phyloP scores from a whole-genome alignment of 164 flowering plant genomes.

The Vitis riparia region DNA sequence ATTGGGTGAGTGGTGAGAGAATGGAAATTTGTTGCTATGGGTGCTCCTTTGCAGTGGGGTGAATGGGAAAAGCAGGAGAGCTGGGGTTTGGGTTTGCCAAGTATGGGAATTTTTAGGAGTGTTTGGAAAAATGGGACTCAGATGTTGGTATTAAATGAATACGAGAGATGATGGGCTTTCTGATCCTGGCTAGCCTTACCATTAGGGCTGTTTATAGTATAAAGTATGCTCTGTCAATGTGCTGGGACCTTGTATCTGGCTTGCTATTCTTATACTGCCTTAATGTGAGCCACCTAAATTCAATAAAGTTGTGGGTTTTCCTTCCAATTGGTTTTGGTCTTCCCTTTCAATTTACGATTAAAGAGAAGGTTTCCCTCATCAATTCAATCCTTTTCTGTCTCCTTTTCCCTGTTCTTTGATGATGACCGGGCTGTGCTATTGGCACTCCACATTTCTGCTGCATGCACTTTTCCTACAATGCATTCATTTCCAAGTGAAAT shows the following conservation, averaged over 20 bases:
- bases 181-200: slow-evolving; percentile 2
- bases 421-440: too few relatives aligned
- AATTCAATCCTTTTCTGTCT: neutral
- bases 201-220: slow-evolving; percentile 3
- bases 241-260: neutral
- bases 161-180: neutral
- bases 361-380: neutral
- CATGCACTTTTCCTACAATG: neutral
- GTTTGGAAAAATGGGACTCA: too few relatives aligned
- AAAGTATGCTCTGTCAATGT: slow-evolving; percentile 6
- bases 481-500: too few relatives aligned
- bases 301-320: neutral
- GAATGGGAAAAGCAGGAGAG: neutral
- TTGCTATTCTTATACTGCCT: slow-evolving; percentile 5
- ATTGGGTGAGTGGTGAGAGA: neutral
- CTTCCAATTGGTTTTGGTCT: neutral
- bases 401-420: neutral
- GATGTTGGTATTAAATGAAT: too few relatives aligned
- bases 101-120: neutral
- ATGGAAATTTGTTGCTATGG: neutral
- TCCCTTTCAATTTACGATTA: neutral
- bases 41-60: neutral
- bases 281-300: slow-evolving; percentile 2
- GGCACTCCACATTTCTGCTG: neutral
- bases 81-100: neutral